Conservation (phyloP, 495 filamentous ascomycete species). For the Trichocladium uniseriatum region DNA sequence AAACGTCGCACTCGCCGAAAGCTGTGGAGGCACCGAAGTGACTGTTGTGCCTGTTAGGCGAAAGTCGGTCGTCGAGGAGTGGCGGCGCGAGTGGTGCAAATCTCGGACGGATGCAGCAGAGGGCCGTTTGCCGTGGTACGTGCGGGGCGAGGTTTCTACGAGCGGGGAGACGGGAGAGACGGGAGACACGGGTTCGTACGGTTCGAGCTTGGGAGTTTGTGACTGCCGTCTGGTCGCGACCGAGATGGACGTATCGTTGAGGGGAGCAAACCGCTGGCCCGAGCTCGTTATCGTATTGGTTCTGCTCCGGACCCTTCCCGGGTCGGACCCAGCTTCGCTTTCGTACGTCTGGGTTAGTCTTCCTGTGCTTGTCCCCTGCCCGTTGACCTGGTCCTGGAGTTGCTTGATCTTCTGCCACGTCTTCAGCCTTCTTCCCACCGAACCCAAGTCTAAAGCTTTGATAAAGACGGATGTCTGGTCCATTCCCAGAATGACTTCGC, state of each 20-base stretch:
- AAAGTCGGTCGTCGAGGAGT: slow-evolving; percentile 83
- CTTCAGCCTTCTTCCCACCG: slow-evolving; percentile 76
- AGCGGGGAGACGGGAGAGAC: slow-evolving; percentile 39
- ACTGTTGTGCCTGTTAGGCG: slow-evolving; percentile 29
- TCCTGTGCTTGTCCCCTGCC: slow-evolving; percentile 25
- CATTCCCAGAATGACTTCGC: slow-evolving; percentile 89
- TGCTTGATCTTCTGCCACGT: slow-evolving; percentile 93
- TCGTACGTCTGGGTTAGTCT: slow-evolving; percentile 43
- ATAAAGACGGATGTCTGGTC: slow-evolving; percentile 86
- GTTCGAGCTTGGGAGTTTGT: slow-evolving; percentile 35
- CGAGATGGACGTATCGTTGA: slow-evolving; percentile 31
- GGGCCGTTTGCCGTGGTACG: slow-evolving; percentile 42
- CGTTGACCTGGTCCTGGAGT: slow-evolving; percentile 72
- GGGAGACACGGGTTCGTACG: slow-evolving; percentile 31
- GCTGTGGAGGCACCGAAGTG: slow-evolving; percentile 28
- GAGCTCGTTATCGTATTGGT: slow-evolving; percentile 67
- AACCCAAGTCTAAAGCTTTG: slow-evolving; percentile 90
- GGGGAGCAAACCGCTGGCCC: slow-evolving; percentile 50
- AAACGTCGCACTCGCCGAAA: slow-evolving; percentile 26
- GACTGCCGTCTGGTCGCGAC: slow-evolving; percentile 35
- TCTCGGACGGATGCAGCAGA: slow-evolving; percentile 82
- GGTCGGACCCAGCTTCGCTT: slow-evolving; percentile 46
- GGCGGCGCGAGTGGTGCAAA: slow-evolving; percentile 74
- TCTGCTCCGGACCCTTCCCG: slow-evolving; percentile 34
- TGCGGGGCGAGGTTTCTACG: slow-evolving; percentile 48